Evolutionary conservation across 2,329 filamentous ascomycete species (phyloP).

Genomic region (Penicillium freii): DNA sequence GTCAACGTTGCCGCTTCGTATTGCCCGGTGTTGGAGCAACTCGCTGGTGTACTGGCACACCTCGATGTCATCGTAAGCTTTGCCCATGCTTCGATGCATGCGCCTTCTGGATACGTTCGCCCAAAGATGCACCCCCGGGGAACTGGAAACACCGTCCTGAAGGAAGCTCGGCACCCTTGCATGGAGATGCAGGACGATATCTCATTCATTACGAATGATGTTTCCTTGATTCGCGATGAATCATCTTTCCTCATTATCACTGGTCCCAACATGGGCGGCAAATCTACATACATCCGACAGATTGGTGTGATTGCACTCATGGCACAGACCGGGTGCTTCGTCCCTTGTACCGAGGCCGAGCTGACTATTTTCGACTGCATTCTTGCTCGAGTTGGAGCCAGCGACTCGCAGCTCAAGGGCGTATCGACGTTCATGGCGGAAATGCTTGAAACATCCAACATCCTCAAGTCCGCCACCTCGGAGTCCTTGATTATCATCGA

Average conservation of each 20-base stretch:
- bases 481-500: constrained; percentile 99
- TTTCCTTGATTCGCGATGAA: constrained; percentile 70
- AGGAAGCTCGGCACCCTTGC: constrained; percentile 91
- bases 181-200: constrained; percentile 99
- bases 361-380: constrained; percentile 96
- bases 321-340: constrained; percentile 96
- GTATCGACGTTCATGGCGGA: constrained; percentile 99
- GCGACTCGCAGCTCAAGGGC: constrained; percentile 94
- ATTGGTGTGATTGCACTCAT: constrained; percentile 95
- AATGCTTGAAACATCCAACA: constrained; percentile 98
- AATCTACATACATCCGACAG: constrained; percentile 96
- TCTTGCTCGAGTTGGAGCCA: constrained; percentile 90
- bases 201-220: constrained; percentile 97
- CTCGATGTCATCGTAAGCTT: constrained; percentile 94
- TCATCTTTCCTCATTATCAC: constrained; percentile 96
- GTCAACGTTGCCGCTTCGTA: constrained; percentile 93
- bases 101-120: constrained; percentile 84
- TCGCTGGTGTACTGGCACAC: constrained; percentile 85
- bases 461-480: constrained; percentile 90
- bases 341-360: constrained; percentile 86
- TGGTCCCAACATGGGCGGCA: constrained; percentile 98
- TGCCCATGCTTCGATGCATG: constrained; percentile 88
- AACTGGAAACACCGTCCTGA: constrained; percentile 82
- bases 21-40: constrained; percentile 83
- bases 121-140: constrained; percentile 88